Conservation (phyloP, 305 asterid species). For the Euphrasia arctica region DNA sequence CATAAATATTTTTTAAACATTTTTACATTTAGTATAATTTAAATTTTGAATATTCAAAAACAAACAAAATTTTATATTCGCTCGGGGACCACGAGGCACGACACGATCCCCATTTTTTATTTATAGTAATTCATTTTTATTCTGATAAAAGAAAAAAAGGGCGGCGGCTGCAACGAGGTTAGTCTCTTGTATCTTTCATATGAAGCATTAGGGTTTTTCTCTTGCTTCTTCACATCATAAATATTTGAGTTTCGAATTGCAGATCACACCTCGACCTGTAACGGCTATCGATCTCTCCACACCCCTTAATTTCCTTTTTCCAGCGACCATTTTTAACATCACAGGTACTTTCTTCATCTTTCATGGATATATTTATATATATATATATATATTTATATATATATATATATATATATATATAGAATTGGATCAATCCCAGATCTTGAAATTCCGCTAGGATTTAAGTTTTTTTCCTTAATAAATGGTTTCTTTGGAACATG, state of each 20-base stretch:
- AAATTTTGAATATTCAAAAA: too few relatives aligned
- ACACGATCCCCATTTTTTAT: too few relatives aligned
- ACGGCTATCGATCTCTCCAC: neutral
- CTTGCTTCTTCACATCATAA: neutral
- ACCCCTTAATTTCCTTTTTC: neutral
- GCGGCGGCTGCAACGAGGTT: too few relatives aligned
- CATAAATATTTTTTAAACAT: too few relatives aligned
- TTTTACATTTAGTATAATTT: too few relatives aligned
- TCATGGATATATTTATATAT: neutral
- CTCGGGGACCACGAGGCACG: too few relatives aligned
- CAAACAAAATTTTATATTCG: too few relatives aligned
- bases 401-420: too few relatives aligned
- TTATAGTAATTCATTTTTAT: too few relatives aligned
- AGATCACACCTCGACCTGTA: neutral
- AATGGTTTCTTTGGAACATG: too few relatives aligned
- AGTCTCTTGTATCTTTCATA: neutral
- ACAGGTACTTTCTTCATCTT: conserved; percentile 17
- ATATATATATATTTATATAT: too few relatives aligned
- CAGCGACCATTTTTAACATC: neutral
- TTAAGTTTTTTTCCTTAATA: neutral
- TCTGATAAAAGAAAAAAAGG: too few relatives aligned
- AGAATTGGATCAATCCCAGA: conserved; percentile 21
- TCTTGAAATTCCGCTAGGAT: conserved; percentile 16
- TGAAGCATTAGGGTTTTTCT: conserved; percentile 10
- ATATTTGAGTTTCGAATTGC: neutral